Base-by-base conservation (phyloP, 169 alveolate species). In the Hepatocystis sp. region DNA sequence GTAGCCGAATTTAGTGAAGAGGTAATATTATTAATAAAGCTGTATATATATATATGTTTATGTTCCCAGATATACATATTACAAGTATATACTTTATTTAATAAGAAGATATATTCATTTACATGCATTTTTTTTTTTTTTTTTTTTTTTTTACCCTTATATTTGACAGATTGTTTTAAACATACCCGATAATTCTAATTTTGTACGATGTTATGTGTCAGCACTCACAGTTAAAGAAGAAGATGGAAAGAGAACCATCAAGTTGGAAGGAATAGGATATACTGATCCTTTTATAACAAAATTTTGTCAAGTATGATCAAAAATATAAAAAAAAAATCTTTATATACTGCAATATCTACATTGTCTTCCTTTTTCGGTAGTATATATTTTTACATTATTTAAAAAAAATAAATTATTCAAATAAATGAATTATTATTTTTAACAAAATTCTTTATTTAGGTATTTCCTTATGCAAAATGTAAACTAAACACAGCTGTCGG, bases 191-290 rank as follows among this genome's bases (percentile, higher is more conserved):
- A 55, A 25, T 19, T 4, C 68, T 34, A 40, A 27, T 28, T 71
- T 71, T 39, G 76, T 39, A 13, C 51, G 86, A 44, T 60, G 67
- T 11, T 71, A 71, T 51, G 78, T 71, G 17, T 71, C 86, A 15
- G 25, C 46, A 21, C 11, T 71, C 15, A 25, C 63, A 10, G 71
- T 60, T 23, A 27, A 39, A 76, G 76, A 76, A 56, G 39, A 34
- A 1, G 64, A 76, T 34, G 76, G 76, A 27, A 76, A 28, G 21
- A 39, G 88, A 76, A 76, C 55, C 44, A 76, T 76, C 34, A 76
- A 76, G 44, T 53, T 76, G 7, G 88, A 76, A 60, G 88, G 88
- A 36, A 58, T 76, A 58, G 88, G 88, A 25, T 76, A 76, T 49
- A 76, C 88, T 10, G 88, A 76, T 19, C 78, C 88, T 4, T 76